These are phyloP conservation scores for Lactifluus volemus DNA, from an alignment of 768 basidiomycete genomes.

Conservation along the genomic window DNA sequence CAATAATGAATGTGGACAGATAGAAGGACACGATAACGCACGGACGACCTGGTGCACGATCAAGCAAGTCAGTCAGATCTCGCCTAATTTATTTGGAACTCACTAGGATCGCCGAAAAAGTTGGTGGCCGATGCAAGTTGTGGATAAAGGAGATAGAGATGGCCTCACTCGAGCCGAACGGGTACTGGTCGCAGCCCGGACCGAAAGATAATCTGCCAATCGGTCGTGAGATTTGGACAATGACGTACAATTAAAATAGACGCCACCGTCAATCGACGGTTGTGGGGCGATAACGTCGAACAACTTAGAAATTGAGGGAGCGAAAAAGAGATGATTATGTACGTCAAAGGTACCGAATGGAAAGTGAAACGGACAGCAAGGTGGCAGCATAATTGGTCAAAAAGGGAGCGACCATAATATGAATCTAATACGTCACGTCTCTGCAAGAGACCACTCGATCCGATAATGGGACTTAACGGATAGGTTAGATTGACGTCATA, in stretches of 20 bases:
- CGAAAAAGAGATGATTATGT: not conserved
- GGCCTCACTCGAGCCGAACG: slow-evolving; percentile 12
- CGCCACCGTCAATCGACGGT: slow-evolving; percentile 38
- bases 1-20: not conserved
- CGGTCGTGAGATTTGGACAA: not conserved
- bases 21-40: not conserved
- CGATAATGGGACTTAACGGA: slow-evolving; percentile 37
- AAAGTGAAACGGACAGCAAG: slow-evolving; percentile 34
- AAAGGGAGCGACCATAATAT: slow-evolving; percentile 43
- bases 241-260: slow-evolving; percentile 54
- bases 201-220: slow-evolving; percentile 16
- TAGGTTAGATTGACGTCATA: slow-evolving; percentile 62
- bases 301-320: slow-evolving; percentile 9
- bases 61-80: not conserved
- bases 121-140: not conserved
- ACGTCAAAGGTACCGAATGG: slow-evolving; percentile 7
- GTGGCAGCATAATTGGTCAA: slow-evolving; percentile 63
- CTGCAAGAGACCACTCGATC: slow-evolving; percentile 26
- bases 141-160: not conserved
- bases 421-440: slow-evolving; percentile 30
- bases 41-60: not conserved
- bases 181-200: slow-evolving; percentile 35
- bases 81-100: not conserved
- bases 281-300: slow-evolving; percentile 37
- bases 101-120: slow-evolving; percentile 15